These are phyloP conservation scores for Wickerhamomyces mucosus DNA, from an alignment of 805 yeast genomes.

Conservation along the genomic window DNA sequence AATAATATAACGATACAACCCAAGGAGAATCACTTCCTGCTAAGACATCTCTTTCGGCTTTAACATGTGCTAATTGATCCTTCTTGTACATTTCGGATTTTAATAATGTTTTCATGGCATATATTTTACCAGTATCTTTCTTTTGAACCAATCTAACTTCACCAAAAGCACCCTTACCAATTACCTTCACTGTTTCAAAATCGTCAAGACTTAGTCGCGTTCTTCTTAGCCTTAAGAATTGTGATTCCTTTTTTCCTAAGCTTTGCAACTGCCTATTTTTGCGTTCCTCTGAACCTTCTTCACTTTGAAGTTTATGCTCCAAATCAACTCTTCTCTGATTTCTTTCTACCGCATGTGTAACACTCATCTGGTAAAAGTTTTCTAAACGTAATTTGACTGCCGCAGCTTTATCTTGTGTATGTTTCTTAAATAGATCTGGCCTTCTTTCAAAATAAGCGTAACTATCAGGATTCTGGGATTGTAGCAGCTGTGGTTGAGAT, in stretches of 20 bases:
- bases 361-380: constrained; percentile 87
- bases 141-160: constrained; percentile 93
- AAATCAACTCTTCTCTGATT: constrained; percentile 85
- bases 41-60: constrained; percentile 93
- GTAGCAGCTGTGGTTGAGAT: constrained; percentile 5
- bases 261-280: constrained; percentile 67
- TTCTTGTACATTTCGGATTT: constrained; percentile 78
- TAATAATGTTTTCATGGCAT: constrained; percentile 87
- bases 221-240: constrained; percentile 78
- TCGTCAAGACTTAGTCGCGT: constrained; percentile 88
- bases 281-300: constrained; percentile 56
- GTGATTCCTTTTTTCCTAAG: constrained; percentile 84
- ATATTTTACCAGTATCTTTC: constrained; percentile 88
- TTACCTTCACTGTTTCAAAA: constrained; percentile 93
- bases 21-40: constrained; percentile 94
- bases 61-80: constrained; percentile 91
- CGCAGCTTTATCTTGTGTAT: constrained; percentile 22
- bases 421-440: constrained; percentile 21
- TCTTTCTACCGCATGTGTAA: constrained; percentile 87
- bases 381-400: constrained; percentile 71
- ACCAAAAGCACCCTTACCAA: constrained; percentile 99
- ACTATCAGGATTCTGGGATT: constrained; percentile 5
- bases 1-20: constrained; percentile 89
- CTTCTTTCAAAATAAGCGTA: constrained; percentile 22
- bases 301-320: constrained; percentile 70